These are phyloP conservation scores for Xylariaceae sp. DNA, from an alignment of 2,329 filamentous ascomycete species.

Conservation along the genomic window DNA sequence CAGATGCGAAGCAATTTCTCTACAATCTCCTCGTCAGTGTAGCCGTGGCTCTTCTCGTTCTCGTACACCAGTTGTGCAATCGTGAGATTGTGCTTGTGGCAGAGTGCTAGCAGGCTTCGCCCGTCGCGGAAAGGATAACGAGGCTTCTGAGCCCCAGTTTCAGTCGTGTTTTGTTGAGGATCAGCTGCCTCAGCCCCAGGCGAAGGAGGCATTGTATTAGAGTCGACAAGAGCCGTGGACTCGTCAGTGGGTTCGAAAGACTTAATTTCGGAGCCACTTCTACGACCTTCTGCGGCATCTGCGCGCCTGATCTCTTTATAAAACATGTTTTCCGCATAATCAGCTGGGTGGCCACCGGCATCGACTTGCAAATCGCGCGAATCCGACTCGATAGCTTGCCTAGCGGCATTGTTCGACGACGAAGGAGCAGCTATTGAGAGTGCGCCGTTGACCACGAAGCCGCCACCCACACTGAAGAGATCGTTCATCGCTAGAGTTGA, in stretches of 20 bases:
- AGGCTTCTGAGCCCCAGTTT: slow-evolving; percentile 31
- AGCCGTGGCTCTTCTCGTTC: slow-evolving; percentile 49
- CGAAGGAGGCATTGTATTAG: slow-evolving; percentile 6
- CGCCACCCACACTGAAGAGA: slow-evolving; percentile 49
- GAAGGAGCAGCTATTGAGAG: slow-evolving; percentile 39
- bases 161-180: slow-evolving; percentile 5
- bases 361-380: slow-evolving; percentile 23
- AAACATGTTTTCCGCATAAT: slow-evolving; percentile 48
- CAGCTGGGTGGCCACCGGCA: slow-evolving; percentile 37
- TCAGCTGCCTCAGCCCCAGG: slow-evolving; percentile 13
- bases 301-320: slow-evolving; percentile 48
- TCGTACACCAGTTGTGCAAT: slow-evolving; percentile 50
- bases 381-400: slow-evolving; percentile 14
- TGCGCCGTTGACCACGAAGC: slow-evolving; percentile 49
- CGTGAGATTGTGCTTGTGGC: slow-evolving; percentile 47
- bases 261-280: slow-evolving; percentile 42
- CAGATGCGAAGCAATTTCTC: slow-evolving; percentile 46
- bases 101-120: slow-evolving; percentile 42
- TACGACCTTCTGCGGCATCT: slow-evolving; percentile 43
- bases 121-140: slow-evolving; percentile 46
- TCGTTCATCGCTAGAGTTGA: slow-evolving; percentile 46
- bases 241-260: slow-evolving; percentile 25
- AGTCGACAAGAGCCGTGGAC: slow-evolving; percentile 12
- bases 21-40: slow-evolving; percentile 46
- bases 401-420: slow-evolving; percentile 9